Evolutionary conservation across 495 filamentous ascomycete genomes (phyloP), one percentile per base, ranked within the genome.

Genomic region (Neurospora sp.): DNA sequence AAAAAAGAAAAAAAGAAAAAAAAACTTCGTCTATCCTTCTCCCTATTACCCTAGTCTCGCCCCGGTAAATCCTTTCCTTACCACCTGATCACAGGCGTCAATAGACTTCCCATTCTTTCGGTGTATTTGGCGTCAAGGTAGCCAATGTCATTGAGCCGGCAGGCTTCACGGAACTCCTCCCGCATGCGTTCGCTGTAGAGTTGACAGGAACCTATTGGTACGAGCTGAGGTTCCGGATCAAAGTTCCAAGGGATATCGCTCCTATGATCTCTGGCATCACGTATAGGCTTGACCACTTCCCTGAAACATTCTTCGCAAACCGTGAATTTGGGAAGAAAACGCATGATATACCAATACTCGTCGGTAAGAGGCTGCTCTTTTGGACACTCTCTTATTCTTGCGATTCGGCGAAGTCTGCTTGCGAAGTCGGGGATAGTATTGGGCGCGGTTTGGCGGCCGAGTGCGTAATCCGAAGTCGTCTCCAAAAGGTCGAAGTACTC

Each of bases 161-260:
- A 86, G 3, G 90, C 89, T 22, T 87, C 83, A 20, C 79, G 76
- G 77, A 93, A 93, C 9, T 90, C 83, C 1, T 84, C 81, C 48
- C 92, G 85, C 90, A 94, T 94, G n/a, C 89, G 87, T 10, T 85
- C 80, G n/a, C 90, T 91, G 74, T 92, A 94, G 8, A 94, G 81
- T 80, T 93, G 90, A 75, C 93, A 96, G 22, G 85, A 86, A 0
- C 86, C 88, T 42, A 88, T 81, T 4, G 85, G 81, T 37, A 37
- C 35, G 35, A 37, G 35, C 35, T 37, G 35, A 37, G 35, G 35
- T 6, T 37, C 35, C 35, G 35, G 35, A 37, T 37, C 35, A 37
- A 37, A 90, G 72, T 85, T 84, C 1, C 83, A 80, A 0, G 91
- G 89, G 27, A 94, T 68, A 14, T 76, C 80, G 40, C 83, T 82